Conservation (phyloP, 2,329 filamentous ascomycete species). For the Penicillium digitatum region DNA sequence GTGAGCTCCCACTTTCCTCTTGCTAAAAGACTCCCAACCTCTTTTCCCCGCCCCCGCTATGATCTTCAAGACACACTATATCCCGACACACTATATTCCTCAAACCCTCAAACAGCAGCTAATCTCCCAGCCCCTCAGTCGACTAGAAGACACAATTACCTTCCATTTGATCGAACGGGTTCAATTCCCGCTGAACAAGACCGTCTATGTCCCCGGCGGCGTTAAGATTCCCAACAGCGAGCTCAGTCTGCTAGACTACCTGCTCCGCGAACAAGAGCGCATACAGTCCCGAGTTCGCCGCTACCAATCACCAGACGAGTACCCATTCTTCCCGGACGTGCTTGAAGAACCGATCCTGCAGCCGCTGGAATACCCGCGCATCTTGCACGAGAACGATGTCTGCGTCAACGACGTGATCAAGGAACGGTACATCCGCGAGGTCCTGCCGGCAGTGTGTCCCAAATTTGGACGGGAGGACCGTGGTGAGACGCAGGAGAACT, state of each 20-base stretch:
- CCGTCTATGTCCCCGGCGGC: slow-evolving; percentile 79
- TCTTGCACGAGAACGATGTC: slow-evolving; percentile 83
- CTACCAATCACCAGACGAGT: slow-evolving; percentile 94
- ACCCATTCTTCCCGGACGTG: slow-evolving; percentile 87
- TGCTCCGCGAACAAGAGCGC: slow-evolving; percentile 82
- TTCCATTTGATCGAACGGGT: slow-evolving; percentile 95
- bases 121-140: slow-evolving; percentile 52
- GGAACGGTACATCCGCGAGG: slow-evolving; percentile 72
- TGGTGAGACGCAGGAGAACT: slow-evolving; percentile 87
- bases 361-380: slow-evolving; percentile 78
- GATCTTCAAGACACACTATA: background rate
- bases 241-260: slow-evolving; percentile 89
- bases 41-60: slow-evolving; percentile 13
- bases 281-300: slow-evolving; percentile 90
- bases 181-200: slow-evolving; percentile 90
- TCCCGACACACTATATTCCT: background rate
- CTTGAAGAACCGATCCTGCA: slow-evolving; percentile 79
- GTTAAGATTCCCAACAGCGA: slow-evolving; percentile 68
- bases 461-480: slow-evolving; percentile 70
- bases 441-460: slow-evolving; percentile 80
- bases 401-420: slow-evolving; percentile 89
- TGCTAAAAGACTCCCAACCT: background rate
- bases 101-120: background rate
- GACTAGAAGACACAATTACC: slow-evolving; percentile 94
- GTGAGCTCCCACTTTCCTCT: slow-evolving; percentile 50